Evolutionary conservation across 805 yeast species (phyloP), one percentile per base, ranked within the genome.

Genomic region (Ogataea ganodermae): DNA sequence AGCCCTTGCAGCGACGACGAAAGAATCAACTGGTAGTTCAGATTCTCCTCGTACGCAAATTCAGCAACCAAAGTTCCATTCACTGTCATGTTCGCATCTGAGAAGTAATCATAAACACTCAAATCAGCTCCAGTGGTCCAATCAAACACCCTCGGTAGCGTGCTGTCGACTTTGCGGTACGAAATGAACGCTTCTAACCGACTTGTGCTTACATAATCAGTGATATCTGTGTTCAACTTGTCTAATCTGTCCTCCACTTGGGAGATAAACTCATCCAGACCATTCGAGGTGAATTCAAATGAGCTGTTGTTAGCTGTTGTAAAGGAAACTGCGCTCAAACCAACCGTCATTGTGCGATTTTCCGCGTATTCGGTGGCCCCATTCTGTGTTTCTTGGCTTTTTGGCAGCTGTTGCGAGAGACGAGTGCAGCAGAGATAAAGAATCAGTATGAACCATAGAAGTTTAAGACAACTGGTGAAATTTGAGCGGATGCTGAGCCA

Each of bases 401-500:
- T 14, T 10, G 38, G 24, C 12, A 35, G 4, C 20, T 22, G 23
- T 12, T 23, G 9, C 17, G 42, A 5, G 6, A 48, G 12, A 13
- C 30, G 17, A 22, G 16, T 27, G 20, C 45, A 13, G 20, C 35
- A 40, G 3, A 49, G 23, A 39, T 46, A 53, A 2, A 48, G 4
- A 8, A 51, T n/a, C 6, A 41, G 42, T n/a, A 20, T 38, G 31
- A 33, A 39, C 51, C 52, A 42, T 2, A 48, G 12, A 10, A 39
- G 14, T 35, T 47, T 43, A 7, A 36, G 3, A 16, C 50, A 18
- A 16, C 35, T 26, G 3, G 6, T 16, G 9, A 49, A 46, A 17
- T 50, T 53, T 3, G 61, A 57, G 10, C 55, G 47, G 6, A 39
- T 22, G 6, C 59, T 46, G 12, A 53, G 44, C 51, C 56, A 50